Evolutionary conservation across 176 grass and related monocot genomes (phyloP).

Genomic region (Echinochloa phyllopogon): DNA sequence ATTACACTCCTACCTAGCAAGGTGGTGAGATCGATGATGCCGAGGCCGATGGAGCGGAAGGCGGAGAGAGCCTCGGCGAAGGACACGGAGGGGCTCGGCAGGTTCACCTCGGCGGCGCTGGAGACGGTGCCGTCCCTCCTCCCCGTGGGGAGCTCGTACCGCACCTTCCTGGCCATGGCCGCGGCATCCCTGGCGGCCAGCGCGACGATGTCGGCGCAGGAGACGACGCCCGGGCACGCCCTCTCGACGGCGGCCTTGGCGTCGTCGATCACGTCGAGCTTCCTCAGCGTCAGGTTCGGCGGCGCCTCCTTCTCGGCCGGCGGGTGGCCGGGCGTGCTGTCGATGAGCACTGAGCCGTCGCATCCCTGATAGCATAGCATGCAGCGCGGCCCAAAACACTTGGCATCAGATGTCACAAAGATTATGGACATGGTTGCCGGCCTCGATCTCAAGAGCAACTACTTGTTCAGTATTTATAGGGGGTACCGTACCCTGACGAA

Average conservation of each 20-base stretch:
- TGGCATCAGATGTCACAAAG: not conserved
- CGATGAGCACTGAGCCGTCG: slow-evolving; percentile 54
- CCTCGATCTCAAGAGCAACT: too few relatives aligned
- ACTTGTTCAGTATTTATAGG: too few relatives aligned
- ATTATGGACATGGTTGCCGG: not conserved
- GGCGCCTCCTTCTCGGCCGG: slow-evolving; percentile 49
- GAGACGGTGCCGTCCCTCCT: slow-evolving; percentile 52
- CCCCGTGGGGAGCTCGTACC: slow-evolving; percentile 42
- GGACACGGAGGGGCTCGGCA: slow-evolving; percentile 40
- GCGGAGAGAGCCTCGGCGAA: slow-evolving; percentile 26
- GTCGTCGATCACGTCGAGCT: slow-evolving; percentile 54
- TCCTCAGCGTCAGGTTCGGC: slow-evolving; percentile 50
- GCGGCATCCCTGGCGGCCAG: slow-evolving; percentile 49
- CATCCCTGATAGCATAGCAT: slow-evolving; percentile 18
- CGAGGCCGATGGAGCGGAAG: not conserved
- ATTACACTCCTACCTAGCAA: not conserved
- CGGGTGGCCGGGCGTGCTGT: slow-evolving; percentile 39
- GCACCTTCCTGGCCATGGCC: slow-evolving; percentile 28
- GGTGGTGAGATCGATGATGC: slow-evolving; percentile 22
- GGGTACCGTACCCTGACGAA: slow-evolving; percentile 88
- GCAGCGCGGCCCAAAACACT: not conserved
- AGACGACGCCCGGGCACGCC: slow-evolving; percentile 48
- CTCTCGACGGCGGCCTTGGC: slow-evolving; percentile 47
- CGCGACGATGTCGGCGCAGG: slow-evolving; percentile 53
- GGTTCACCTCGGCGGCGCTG: slow-evolving; percentile 35